These are phyloP conservation scores for Phytopythium montanum DNA, from an alignment of 352 stramenopile genomes.

Conservation along the genomic window DNA sequence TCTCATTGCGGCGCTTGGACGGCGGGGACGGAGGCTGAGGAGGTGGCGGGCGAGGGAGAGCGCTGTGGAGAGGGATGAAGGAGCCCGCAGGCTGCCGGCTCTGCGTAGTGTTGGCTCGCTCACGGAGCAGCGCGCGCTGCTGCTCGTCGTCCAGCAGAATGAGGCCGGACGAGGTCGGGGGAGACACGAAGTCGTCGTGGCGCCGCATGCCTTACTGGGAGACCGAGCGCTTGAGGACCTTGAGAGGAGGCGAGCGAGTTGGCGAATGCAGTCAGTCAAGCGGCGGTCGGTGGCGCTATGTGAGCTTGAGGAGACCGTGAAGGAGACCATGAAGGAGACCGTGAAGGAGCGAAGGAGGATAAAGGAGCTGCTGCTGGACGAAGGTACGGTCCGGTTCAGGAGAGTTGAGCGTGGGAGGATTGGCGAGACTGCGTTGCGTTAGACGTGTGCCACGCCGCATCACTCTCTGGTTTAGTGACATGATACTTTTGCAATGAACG, in stretches of 20 bases:
- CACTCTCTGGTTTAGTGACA: constrained; percentile 2
- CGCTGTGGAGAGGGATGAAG: neutral
- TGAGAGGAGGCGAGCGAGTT: neutral
- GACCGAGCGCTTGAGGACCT: too few species aligned
- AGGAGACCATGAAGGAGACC: too few species aligned
- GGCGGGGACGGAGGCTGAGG: neutral
- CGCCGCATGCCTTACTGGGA: neutral
- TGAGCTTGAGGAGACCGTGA: neutral
- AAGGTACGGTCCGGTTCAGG: neutral
- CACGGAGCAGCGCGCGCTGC: constrained; percentile 31
- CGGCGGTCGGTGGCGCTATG: neutral
- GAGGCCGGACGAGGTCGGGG: constrained; percentile 11
- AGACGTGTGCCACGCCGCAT: neutral
- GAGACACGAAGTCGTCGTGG: neutral
- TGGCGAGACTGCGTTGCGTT: neutral
- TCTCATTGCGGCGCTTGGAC: constrained; percentile 1
- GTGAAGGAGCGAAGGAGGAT: neutral
- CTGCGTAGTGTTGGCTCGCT: neutral
- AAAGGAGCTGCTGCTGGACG: neutral
- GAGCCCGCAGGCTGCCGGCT: neutral
- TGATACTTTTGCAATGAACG: neutral
- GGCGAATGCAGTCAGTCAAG: neutral
- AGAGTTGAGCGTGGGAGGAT: neutral
- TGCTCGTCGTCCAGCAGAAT: constrained; percentile 56
- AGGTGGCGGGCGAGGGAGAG: neutral